Evolutionary conservation across 1,284 basidiomycete species (phyloP).

Genomic region (Malassezia sp.): DNA sequence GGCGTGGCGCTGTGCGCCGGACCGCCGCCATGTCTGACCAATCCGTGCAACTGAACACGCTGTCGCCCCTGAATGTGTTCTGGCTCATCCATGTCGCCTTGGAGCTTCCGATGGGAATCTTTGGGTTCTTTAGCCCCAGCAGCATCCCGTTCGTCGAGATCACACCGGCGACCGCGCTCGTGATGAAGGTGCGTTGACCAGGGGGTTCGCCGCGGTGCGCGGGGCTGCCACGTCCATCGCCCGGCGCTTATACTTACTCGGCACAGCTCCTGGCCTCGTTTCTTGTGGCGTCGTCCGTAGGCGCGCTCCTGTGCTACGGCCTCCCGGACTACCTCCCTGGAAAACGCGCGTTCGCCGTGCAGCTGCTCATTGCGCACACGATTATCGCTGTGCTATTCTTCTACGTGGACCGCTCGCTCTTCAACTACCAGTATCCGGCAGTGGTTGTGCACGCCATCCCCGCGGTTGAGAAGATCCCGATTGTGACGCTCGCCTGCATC

Average conservation of each 20-base stretch:
- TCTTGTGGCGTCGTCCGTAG: conserved; percentile 6
- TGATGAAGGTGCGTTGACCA: conserved; percentile 1
- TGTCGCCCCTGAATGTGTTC: conserved; percentile 14
- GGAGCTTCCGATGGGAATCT: conserved; percentile 9
- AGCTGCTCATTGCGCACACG: conserved; percentile 64
- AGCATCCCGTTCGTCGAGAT: not conserved
- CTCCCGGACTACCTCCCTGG: conserved; percentile 64
- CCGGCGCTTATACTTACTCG: too few relatives aligned
- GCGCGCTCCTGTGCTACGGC: conserved; percentile 20
- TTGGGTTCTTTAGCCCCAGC: not conserved
- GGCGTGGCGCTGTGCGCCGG: too few relatives aligned
- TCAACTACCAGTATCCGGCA: conserved; percentile 60
- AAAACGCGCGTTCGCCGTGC: conserved; percentile 66
- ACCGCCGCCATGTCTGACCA: too few relatives aligned
- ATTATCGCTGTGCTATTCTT: conserved; percentile 62
- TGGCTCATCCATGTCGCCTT: conserved; percentile 14
- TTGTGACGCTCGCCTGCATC: too few relatives aligned
- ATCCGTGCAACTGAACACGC: too few relatives aligned
- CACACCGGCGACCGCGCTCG: not conserved
- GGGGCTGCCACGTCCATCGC: too few relatives aligned
- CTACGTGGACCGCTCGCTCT: conserved; percentile 60
- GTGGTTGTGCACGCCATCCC: conserved; percentile 51
- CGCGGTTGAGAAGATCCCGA: too few relatives aligned
- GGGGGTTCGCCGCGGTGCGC: too few relatives aligned
- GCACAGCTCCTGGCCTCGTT: conserved; percentile 7